Percentiles rank a stretch among this genome's conserved stretches.
These are phyloP conservation scores for Colletotrichum costaricense DNA, from an alignment of 2,329 filamentous ascomycete genomes.

Conservation along the genomic window DNA sequence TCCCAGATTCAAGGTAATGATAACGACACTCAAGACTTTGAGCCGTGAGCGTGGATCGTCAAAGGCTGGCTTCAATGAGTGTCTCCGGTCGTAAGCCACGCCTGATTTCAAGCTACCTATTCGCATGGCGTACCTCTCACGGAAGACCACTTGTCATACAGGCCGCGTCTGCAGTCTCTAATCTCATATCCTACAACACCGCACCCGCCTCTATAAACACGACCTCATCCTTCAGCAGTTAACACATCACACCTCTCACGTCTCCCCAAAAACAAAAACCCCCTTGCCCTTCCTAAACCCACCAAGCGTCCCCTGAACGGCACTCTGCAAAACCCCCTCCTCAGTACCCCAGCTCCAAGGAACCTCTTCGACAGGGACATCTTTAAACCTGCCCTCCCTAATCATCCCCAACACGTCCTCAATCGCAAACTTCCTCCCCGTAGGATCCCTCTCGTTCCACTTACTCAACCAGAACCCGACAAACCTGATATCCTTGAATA, in stretches of 20 bases:
- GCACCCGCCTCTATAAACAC: background rate
- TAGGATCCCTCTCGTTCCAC: conserved; percentile 83
- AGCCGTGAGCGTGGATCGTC: background rate
- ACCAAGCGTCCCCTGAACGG: conserved; percentile 84
- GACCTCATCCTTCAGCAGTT: background rate
- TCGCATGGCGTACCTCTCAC: background rate
- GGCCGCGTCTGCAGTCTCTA: background rate
- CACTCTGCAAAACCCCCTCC: conserved; percentile 73
- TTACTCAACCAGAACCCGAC: conserved; percentile 94
- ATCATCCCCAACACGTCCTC: conserved; percentile 84
- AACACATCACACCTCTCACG: conserved; percentile 45
- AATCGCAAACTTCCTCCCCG: conserved; percentile 83
- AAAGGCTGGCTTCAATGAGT: background rate
- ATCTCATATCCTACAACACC: conserved; percentile 10
- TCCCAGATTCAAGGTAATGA: background rate
- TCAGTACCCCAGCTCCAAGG: conserved; percentile 87
- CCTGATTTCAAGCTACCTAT: background rate
- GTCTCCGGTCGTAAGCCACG: background rate
- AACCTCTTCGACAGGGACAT: conserved; percentile 85
- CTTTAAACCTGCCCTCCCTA: conserved; percentile 80
- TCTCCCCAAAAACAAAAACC: conserved; percentile 82
- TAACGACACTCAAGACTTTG: background rate
- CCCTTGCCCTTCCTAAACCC: conserved; percentile 92
- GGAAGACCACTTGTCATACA: background rate
- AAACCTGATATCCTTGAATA: conserved; percentile 92